phyloP scores from a whole-genome alignment of 352 stramenopile species.

The Pythium aristosporum region DNA sequence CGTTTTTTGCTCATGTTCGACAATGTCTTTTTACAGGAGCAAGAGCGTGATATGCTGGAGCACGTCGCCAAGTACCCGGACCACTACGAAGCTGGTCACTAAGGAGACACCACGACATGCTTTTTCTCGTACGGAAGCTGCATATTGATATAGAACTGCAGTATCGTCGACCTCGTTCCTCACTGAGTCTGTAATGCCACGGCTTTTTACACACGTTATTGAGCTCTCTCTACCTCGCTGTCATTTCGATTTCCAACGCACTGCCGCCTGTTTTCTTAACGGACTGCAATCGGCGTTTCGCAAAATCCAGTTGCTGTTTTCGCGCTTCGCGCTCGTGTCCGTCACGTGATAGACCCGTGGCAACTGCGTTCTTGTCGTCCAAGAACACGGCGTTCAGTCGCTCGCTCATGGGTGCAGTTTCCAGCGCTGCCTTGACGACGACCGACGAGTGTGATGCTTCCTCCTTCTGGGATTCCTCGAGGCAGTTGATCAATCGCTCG shows the following conservation, averaged over 20 bases:
- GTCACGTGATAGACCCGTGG: conserved; percentile 13
- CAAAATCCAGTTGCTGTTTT: conserved; percentile 59
- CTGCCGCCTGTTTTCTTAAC: conserved; percentile 8
- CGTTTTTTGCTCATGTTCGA: neutral
- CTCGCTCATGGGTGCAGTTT: conserved; percentile 33
- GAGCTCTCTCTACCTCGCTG: conserved; percentile 10
- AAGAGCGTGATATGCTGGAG: conserved; percentile 91
- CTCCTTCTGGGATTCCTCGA: conserved; percentile 36
- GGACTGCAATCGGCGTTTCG: conserved; percentile 42
- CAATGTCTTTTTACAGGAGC: conserved; percentile 46
- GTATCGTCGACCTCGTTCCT: too few species aligned
- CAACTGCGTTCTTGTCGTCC: conserved; percentile 20
- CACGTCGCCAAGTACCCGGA: conserved; percentile 94
- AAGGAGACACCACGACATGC: conserved; percentile 7
- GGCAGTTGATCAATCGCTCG: conserved; percentile 33
- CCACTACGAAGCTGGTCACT: conserved; percentile 72
- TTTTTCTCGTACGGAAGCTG: neutral
- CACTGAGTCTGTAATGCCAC: neutral
- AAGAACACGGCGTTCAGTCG: conserved; percentile 64
- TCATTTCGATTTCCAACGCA: conserved; percentile 20
- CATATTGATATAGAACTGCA: conserved; percentile 14
- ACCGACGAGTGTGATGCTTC: neutral
- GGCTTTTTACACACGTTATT: neutral
- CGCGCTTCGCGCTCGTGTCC: conserved; percentile 32
- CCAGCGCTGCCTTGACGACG: conserved; percentile 18